Percentiles rank a stretch among this genome's conserved stretches.
These are phyloP conservation scores for Penicillium angulare DNA, from an alignment of 495 filamentous ascomycete genomes.

Conservation along the genomic window DNA sequence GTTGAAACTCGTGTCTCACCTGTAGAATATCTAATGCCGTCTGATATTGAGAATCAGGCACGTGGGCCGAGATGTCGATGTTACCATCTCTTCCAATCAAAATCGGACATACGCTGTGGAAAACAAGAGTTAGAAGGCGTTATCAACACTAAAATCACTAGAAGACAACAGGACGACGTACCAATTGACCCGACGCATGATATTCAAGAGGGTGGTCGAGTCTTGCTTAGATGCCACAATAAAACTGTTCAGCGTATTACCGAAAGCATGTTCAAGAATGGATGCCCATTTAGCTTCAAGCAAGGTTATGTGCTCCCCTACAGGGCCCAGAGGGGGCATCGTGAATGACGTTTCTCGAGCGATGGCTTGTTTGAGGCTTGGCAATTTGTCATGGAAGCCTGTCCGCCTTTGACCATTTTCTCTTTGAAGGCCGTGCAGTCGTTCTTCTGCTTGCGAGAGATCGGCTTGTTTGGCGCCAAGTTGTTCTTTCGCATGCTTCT, in stretches of 20 bases:
- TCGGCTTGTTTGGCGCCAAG: constrained; percentile 34
- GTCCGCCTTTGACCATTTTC: constrained; percentile 48
- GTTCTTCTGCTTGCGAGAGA: constrained; percentile 41
- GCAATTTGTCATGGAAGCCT: constrained; percentile 62
- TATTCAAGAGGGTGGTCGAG: constrained; percentile 53
- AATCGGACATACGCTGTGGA: constrained; percentile 53
- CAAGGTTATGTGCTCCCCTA: constrained; percentile 73
- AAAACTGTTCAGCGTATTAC: constrained; percentile 65
- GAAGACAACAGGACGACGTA: constrained; percentile 19
- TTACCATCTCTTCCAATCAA: constrained; percentile 60
- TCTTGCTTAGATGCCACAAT: constrained; percentile 76
- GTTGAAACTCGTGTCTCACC: constrained; percentile 30
- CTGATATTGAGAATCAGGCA: constrained; percentile 69
- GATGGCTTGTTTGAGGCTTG: constrained; percentile 63
- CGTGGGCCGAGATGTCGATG: constrained; percentile 63
- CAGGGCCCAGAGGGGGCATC: constrained; percentile 75
- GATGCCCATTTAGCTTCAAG: constrained; percentile 78
- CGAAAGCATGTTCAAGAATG: constrained; percentile 75
- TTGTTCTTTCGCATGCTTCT: constrained; percentile 21
- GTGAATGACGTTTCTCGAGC: constrained; percentile 63
- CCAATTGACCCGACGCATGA: constrained; percentile 63
- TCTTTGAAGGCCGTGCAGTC: constrained; percentile 48
- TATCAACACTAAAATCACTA: no score
- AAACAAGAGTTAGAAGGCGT: neutral
- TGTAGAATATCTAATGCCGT: constrained; percentile 77